A percentile compares a stretch with the other conserved stretches of the same genome.
These are phyloP conservation scores for Lasiodiplodia hormozganensis DNA, from an alignment of 2,329 filamentous ascomycete genomes.

Conservation along the genomic window DNA sequence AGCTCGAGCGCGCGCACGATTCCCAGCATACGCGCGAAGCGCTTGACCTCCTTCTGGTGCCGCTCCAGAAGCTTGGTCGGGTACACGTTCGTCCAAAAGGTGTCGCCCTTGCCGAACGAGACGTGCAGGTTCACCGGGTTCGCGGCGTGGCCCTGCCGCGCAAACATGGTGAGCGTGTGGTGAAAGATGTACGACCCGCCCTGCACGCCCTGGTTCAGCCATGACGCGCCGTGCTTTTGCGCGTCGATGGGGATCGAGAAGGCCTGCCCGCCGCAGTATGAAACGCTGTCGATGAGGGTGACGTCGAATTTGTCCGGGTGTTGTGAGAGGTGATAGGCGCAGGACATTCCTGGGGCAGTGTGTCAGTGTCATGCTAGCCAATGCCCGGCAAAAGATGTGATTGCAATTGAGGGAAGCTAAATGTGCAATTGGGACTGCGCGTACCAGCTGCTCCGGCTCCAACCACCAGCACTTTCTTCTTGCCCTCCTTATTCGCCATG, in stretches of 20 bases:
- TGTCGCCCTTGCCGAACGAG: constrained; percentile 67
- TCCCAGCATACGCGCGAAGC: constrained; percentile 62
- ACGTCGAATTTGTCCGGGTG: constrained; percentile 71
- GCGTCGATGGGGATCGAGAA: constrained; percentile 65
- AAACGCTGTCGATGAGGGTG: constrained; percentile 62
- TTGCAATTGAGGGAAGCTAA: constrained; percentile 10
- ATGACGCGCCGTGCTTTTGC: constrained; percentile 62
- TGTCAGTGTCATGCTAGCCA: constrained; percentile 18
- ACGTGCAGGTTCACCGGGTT: constrained; percentile 67
- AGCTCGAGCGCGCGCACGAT: constrained; percentile 67
- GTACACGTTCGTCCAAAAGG: constrained; percentile 72
- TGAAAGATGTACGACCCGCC: constrained; percentile 71
- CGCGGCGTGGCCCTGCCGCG: constrained; percentile 61
- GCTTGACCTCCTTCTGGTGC: constrained; percentile 62
- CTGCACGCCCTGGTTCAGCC: constrained; percentile 69
- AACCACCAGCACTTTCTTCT: constrained; percentile 48
- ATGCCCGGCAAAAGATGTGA: too few species aligned
- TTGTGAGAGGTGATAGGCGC: constrained; percentile 70
- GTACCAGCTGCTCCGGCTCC: constrained; percentile 50
- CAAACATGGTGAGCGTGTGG: constrained; percentile 71
- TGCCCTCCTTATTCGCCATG: constrained; percentile 29
- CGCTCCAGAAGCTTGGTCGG: constrained; percentile 64
- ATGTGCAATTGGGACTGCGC: constrained; percentile 11
- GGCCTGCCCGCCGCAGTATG: constrained; percentile 67
- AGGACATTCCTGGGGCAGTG: constrained; percentile 60